phyloP scores from a whole-genome alignment of 768 basidiomycete species.

The Myochromella boudieri region DNA sequence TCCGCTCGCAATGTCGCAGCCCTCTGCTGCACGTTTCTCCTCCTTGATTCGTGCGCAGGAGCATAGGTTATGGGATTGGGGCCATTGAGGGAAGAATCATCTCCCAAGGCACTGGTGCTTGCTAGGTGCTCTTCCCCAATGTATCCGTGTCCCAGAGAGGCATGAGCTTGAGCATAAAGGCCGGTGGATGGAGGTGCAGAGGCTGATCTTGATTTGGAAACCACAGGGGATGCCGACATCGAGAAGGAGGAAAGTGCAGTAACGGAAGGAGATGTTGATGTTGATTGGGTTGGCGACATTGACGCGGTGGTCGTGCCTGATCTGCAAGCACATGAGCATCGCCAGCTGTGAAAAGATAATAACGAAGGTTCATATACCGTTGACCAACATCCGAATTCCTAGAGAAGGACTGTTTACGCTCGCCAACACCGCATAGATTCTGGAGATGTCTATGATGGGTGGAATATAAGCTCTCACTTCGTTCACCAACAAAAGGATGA shows the following conservation, averaged over 20 bases:
- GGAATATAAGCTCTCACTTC: too few species aligned
- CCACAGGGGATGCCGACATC: neutral
- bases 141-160: too few species aligned
- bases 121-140: too few species aligned
- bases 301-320: too few species aligned
- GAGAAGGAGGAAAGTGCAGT: too few species aligned
- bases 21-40: slow-evolving; percentile 80
- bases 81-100: slow-evolving; percentile 54
- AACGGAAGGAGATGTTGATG: slow-evolving; percentile 7
- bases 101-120: too few species aligned
- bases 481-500: too few species aligned
- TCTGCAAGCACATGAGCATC: too few species aligned
- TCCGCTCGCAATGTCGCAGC: slow-evolving; percentile 71
- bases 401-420: slow-evolving; percentile 56
- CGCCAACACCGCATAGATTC: slow-evolving; percentile 58
- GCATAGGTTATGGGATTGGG: slow-evolving; percentile 56
- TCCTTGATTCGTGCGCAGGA: slow-evolving; percentile 62
- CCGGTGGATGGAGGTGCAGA: neutral
- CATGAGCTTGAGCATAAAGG: too few species aligned
- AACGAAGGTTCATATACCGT: too few species aligned
- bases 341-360: too few species aligned
- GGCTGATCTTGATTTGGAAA: neutral
- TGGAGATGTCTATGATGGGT: slow-evolving; percentile 44
- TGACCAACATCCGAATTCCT: too few species aligned
- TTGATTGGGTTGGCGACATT: neutral